These are phyloP conservation scores for Lophiotrema nucula DNA, from an alignment of 495 filamentous ascomycete species.

Conservation along the genomic window DNA sequence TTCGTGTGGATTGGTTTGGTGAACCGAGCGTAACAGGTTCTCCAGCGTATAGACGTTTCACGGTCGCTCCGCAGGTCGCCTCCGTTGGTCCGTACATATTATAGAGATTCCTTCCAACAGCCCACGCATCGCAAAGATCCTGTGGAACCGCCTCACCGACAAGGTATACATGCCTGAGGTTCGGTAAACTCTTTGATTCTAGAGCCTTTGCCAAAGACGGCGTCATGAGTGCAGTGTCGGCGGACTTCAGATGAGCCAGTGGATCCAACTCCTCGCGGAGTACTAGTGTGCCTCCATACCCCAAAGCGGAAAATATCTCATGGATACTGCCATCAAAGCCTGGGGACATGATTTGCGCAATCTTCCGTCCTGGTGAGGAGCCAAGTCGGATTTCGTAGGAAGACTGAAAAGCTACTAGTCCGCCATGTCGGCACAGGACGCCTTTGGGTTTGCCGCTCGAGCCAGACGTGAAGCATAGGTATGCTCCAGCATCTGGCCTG, in stretches of 20 bases:
- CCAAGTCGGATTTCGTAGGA: conserved; percentile 3
- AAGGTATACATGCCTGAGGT: conserved; percentile 32
- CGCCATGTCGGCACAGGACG: conserved; percentile 12
- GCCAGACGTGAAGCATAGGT: conserved; percentile 25
- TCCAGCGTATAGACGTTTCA: conserved; percentile 17
- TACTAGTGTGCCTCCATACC: conserved; percentile 15
- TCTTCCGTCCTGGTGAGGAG: not conserved
- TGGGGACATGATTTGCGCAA: conserved; percentile 23
- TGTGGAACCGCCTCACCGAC: conserved; percentile 41
- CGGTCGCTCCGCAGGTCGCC: conserved; percentile 37
- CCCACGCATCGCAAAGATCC: conserved; percentile 36
- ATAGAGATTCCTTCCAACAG: conserved; percentile 28
- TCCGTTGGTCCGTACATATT: conserved; percentile 47
- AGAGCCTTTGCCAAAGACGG: conserved; percentile 10
- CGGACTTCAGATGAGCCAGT: conserved; percentile 1
- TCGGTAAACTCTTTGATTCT: not conserved
- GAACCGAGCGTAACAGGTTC: conserved; percentile 39
- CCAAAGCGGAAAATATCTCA: conserved; percentile 25
- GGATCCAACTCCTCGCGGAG: not conserved
- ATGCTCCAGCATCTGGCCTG: conserved; percentile 3
- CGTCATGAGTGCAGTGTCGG: conserved; percentile 7
- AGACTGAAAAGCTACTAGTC: conserved; percentile 19
- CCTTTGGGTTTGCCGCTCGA: conserved; percentile 23
- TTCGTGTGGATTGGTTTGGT: conserved; percentile 34
- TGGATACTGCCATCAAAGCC: conserved; percentile 25